phyloP scores from a whole-genome alignment of 148 eudicot species.

The Fallopia convolvulus region DNA sequence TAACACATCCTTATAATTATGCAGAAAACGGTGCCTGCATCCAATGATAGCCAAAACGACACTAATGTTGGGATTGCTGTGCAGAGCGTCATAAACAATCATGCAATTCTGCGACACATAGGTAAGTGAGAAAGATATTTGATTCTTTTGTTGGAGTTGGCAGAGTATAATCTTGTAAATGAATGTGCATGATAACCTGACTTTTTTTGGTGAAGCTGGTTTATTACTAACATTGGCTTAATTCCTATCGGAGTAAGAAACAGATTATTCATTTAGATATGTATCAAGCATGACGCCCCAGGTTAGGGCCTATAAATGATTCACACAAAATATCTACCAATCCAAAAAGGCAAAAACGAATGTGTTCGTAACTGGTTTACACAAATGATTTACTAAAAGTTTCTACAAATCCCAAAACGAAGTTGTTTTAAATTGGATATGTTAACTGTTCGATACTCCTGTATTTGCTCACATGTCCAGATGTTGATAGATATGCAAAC shows the following conservation, averaged over 20 bases:
- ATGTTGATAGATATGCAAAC: neutral
- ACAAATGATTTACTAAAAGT: neutral
- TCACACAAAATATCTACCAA: neutral
- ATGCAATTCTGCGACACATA: conserved; percentile 11
- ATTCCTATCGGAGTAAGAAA: neutral
- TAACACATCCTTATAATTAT: neutral
- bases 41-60: conserved; percentile 16
- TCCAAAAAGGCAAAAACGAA: neutral
- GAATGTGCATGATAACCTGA: conserved; percentile 1
- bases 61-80: conserved; percentile 3
- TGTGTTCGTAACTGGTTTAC: neutral
- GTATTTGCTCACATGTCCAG: neutral
- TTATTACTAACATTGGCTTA: neutral
- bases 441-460: neutral
- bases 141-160: neutral
- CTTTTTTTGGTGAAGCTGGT: neutral
- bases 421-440: neutral
- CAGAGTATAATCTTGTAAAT: neutral
- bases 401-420: neutral
- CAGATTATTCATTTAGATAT: neutral
- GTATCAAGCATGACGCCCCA: neutral
- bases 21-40: conserved; percentile 5
- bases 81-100: conserved; percentile 12
- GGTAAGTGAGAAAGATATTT: conserved; percentile 13
- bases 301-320: neutral